Evolutionary conservation across 129 eudicot genomes (phyloP).

Genomic region (Pittosporum tobira): DNA sequence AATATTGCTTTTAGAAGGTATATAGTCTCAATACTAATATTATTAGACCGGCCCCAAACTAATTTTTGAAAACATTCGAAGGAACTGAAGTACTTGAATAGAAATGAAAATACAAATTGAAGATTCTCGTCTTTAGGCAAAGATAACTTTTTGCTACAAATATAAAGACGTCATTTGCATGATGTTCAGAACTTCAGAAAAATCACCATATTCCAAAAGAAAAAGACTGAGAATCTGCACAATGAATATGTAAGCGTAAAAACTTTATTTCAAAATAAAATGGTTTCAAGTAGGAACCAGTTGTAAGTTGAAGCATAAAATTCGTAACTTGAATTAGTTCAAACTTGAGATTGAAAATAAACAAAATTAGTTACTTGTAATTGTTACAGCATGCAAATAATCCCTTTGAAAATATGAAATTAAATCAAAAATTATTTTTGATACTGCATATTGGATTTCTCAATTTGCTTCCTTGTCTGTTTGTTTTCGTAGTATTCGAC

Average conservation of each 20-base stretch:
- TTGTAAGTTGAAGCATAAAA: constrained; percentile 14
- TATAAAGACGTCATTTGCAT: constrained; percentile 74
- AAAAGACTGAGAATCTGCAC: constrained; percentile 97
- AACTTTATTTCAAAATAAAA: constrained; percentile 27
- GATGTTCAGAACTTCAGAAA: constrained; percentile 76
- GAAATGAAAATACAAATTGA: constrained; percentile 43
- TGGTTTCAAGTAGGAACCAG: background rate
- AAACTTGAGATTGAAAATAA: no score
- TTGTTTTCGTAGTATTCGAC: no score
- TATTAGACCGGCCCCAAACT: no score
- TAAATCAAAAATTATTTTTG: no score
- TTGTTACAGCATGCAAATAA: no score
- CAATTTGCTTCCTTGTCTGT: no score
- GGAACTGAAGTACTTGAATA: constrained; percentile 31
- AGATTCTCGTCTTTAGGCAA: constrained; percentile 58
- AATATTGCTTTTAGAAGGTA: no score
- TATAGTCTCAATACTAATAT: no score
- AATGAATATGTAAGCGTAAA: constrained; percentile 54
- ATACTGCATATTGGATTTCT: no score
- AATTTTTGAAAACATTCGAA: constrained; percentile 41
- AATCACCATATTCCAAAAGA: constrained; percentile 88
- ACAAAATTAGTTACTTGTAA: no score
- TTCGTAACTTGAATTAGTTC: constrained; percentile 7
- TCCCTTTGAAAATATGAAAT: no score
- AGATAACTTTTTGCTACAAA: constrained; percentile 56